Evolutionary conservation across 1,284 basidiomycete species (phyloP).

Genomic region (Dichomitus squalens): DNA sequence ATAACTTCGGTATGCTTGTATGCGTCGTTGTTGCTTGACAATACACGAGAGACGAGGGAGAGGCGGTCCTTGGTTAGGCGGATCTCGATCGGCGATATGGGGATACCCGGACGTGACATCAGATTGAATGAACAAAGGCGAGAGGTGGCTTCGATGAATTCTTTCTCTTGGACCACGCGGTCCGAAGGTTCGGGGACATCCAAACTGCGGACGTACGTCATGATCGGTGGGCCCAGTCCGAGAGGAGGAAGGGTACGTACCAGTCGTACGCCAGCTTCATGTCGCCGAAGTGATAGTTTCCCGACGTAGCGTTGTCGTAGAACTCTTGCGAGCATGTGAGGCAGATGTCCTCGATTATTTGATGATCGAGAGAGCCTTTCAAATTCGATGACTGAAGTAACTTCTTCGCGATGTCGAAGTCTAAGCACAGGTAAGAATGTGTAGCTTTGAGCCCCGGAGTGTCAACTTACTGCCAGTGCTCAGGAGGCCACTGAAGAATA

Average conservation of each 20-base stretch:
- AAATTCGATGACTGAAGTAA: slow-evolving; percentile 60
- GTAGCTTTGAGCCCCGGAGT: background rate
- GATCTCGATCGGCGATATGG: slow-evolving; percentile 88
- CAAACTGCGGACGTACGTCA: slow-evolving; percentile 52
- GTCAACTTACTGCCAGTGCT: slow-evolving; percentile 82
- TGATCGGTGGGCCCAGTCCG: slow-evolving; percentile 7
- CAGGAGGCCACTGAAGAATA: slow-evolving; percentile 84
- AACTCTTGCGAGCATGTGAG: slow-evolving; percentile 82
- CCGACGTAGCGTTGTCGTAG: slow-evolving; percentile 90
- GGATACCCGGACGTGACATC: slow-evolving; percentile 69
- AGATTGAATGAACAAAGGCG: slow-evolving; percentile 84
- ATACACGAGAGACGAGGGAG: slow-evolving; percentile 77
- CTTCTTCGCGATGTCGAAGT: slow-evolving; percentile 74
- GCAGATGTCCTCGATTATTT: slow-evolving; percentile 75
- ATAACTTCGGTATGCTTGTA: slow-evolving; percentile 90
- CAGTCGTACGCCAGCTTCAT: slow-evolving; percentile 97
- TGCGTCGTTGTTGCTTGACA: slow-evolving; percentile 81
- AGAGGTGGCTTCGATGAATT: slow-evolving; percentile 94
- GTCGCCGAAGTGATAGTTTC: slow-evolving; percentile 89
- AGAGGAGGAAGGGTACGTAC: slow-evolving; percentile 46
- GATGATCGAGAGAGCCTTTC: slow-evolving; percentile 52
- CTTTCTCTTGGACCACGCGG: slow-evolving; percentile 69
- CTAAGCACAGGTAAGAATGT: slow-evolving; percentile 45
- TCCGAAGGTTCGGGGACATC: slow-evolving; percentile 70
- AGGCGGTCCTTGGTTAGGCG: slow-evolving; percentile 86